A percentile compares a stretch with the other conserved stretches of the same genome.
Evolutionary conservation across 2,329 filamentous ascomycete species (phyloP).

Genomic region (Monosporascus sp.): DNA sequence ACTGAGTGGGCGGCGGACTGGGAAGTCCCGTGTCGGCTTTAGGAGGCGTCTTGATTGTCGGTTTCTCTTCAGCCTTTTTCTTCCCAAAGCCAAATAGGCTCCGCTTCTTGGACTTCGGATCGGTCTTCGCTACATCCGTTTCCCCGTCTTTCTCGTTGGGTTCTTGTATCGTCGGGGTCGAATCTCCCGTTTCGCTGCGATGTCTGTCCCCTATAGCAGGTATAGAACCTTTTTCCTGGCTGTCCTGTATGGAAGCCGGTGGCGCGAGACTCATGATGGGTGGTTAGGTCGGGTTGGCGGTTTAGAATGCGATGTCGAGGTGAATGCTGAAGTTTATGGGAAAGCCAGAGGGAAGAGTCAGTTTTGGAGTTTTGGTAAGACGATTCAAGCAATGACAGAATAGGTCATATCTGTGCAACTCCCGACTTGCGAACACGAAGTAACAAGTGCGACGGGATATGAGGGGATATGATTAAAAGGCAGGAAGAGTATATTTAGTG

Average conservation of each 20-base stretch:
- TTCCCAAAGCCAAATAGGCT: conserved; percentile 57
- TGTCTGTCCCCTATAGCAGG: conserved; percentile 19
- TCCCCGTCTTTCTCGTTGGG: conserved; percentile 20
- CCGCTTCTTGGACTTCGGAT: conserved; percentile 45
- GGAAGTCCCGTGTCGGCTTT: conserved; percentile 25
- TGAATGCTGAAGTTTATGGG: conserved; percentile 2
- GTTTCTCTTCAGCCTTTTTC: conserved; percentile 50
- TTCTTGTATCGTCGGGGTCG: conserved; percentile 26
- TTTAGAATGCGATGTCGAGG: conserved; percentile 14
- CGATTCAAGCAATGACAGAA: background rate
- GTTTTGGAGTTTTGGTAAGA: background rate
- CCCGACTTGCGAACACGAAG: background rate
- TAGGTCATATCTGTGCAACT: background rate
- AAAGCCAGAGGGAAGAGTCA: background rate
- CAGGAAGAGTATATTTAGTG: background rate
- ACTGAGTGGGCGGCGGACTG: conserved; percentile 25
- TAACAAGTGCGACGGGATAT: background rate
- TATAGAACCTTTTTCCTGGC: conserved; percentile 16
- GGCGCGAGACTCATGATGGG: conserved; percentile 25
- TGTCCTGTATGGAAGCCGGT: conserved; percentile 22
- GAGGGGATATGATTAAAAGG: background rate
- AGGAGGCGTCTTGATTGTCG: conserved; percentile 23
- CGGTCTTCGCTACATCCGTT: conserved; percentile 26
- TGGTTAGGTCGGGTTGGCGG: conserved; percentile 5
- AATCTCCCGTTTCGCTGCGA: conserved; percentile 19